phyloP scores from a whole-genome alignment of 805 yeast genomes.

The Tetrapisispora namnaoensis region DNA sequence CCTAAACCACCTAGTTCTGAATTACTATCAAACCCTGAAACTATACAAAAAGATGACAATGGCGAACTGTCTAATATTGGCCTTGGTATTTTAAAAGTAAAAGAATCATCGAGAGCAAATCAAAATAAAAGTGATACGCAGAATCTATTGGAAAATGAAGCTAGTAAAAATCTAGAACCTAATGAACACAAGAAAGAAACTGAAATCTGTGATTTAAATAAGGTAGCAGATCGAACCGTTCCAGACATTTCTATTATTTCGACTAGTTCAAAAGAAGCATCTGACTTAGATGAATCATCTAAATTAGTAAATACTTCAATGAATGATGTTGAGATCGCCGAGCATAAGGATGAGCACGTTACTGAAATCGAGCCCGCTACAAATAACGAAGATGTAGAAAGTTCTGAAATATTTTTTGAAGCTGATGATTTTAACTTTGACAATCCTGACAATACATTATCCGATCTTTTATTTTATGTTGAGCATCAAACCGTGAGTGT shows the following conservation, averaged over 20 bases:
- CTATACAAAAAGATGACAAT: background rate
- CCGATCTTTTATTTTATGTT: constrained; percentile 71
- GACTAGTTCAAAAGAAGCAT: background rate
- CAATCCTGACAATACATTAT: constrained; percentile 80
- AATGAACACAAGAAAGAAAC: constrained; percentile 10
- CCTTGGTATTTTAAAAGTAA: background rate
- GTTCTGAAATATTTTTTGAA: constrained; percentile 36
- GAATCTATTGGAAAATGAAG: background rate
- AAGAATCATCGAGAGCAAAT: background rate
- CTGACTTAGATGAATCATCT: background rate
- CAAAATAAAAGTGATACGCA: background rate
- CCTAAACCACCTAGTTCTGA: background rate
- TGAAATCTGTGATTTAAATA: constrained; percentile 16
- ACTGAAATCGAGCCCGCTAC: too few relatives aligned
- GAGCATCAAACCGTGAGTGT: constrained; percentile 93
- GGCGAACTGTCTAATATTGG: background rate
- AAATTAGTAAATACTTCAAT: background rate
- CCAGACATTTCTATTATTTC: background rate
- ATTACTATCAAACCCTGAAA: background rate
- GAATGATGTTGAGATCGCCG: background rate
- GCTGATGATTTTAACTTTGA: constrained; percentile 69
- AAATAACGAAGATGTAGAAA: background rate
- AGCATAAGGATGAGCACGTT: background rate
- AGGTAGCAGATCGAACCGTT: background rate
- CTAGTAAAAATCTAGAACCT: background rate